Base-by-base conservation (phyloP, 202 grass and related monocot species). In the Saccharum hybrid region DNA sequence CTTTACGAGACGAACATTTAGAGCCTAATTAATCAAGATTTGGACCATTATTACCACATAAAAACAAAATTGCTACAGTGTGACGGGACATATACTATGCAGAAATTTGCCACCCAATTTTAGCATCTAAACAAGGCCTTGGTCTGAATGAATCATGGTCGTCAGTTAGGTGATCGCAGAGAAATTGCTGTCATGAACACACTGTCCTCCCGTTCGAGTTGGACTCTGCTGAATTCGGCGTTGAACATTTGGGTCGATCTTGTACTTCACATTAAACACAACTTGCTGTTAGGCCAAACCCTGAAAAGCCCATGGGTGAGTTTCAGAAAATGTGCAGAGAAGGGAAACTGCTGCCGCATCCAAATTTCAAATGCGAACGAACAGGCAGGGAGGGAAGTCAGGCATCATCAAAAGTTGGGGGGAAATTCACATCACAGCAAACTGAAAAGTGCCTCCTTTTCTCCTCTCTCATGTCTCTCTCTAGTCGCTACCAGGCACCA, bases 341-440 rank as follows among this genome's bases (percentile, higher is more conserved):
- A 19, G 22, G 43, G 16, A 54, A 2, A 54, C 51, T 19, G 15
- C 52, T n/a, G 36, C 11, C 6, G 19, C 19, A 57, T 38, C 18
- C 10, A 19, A 37, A 59, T 43, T 75, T 84, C 62, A 61, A 75
- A 62, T 51, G 36, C 12, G 74, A 48, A 60, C 19, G 7, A n/a
- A n/a, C 6, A n/a, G 18, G 18, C 18, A 56, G 18, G 52, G 0
- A 62, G n/a, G 49, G 36, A 41, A 45, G 19, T 18, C 37, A 16
- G 0, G 57, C n/a, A 10, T 12, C 63, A 37, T 63, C 26, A 31
- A 22, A 56, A 21, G 42, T 46, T 48, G 69, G 22, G 40, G 21
- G 1, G 42, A 54, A 73, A 74, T 16, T 31, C 31, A 80, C 60
- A 74, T 6, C 46, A 33, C 68, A 74, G 15, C 69, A 22, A 42